These are phyloP conservation scores for Citrus medica DNA, from an alignment of 345 rosid genomes.

Conservation along the genomic window DNA sequence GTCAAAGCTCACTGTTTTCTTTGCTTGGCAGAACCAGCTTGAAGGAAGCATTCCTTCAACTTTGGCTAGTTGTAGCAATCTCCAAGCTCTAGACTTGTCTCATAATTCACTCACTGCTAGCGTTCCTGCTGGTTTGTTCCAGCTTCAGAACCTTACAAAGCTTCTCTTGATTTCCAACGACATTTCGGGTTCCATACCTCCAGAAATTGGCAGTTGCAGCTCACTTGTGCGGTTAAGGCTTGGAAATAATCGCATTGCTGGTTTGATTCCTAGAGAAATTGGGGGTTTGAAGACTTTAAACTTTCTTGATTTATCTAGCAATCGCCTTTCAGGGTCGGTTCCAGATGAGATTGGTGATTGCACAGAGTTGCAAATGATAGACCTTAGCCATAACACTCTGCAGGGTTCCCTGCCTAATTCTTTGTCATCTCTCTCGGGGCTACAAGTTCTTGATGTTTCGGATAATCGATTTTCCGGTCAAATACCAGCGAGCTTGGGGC, in stretches of 20 bases:
- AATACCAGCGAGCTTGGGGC: constrained; percentile 73
- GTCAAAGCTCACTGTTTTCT: constrained; percentile 61
- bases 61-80: constrained; percentile 55
- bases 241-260: constrained; percentile 67
- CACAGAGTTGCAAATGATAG: constrained; percentile 70
- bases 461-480: constrained; percentile 51
- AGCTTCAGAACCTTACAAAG: constrained; percentile 71
- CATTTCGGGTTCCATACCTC: constrained; percentile 67
- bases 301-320: constrained; percentile 75
- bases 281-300: constrained; percentile 61
- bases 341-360: constrained; percentile 79
- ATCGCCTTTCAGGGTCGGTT: constrained; percentile 58
- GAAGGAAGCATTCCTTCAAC: constrained; percentile 86
- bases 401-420: constrained; percentile 62
- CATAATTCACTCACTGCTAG: constrained; percentile 74
- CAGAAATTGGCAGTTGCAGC: constrained; percentile 66
- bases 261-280: constrained; percentile 62
- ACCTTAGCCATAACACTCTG: constrained; percentile 71
- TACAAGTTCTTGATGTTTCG: constrained; percentile 80
- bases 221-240: constrained; percentile 76
- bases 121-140: constrained; percentile 72
- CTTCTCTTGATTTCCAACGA: constrained; percentile 72
- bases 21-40: constrained; percentile 90
- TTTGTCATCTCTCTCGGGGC: constrained; percentile 56
- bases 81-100: constrained; percentile 81